Evolutionary conservation across 164 flowering plant species (phyloP), one percentile per base, ranked within the genome.

Genomic region (Vitis amurensis): DNA sequence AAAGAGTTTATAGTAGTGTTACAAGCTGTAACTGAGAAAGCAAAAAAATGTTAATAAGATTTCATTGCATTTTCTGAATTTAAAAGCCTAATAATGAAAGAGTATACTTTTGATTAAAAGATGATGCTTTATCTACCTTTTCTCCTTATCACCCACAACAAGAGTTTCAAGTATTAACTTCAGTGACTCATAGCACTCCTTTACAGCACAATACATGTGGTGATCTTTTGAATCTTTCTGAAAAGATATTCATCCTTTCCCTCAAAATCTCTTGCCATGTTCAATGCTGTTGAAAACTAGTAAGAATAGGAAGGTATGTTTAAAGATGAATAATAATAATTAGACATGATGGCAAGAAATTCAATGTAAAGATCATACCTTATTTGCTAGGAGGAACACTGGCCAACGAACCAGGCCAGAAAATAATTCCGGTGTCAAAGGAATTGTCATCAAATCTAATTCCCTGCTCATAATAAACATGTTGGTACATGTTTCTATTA

Each of bases 391-490:
- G 50, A 92, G 95, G 70, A 95, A 95, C 72, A 91, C 81, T 51
- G 99, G 99, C 96, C 99, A 95, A 51, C 76, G 85, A 68, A 92
- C 74, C 15, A 59, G 69, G 63, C 83, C 90, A 50, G 89, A 69
- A 67, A 81, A 67, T 66, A 84, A 64, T 64, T 89, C 92, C 49
- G 91, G 67, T 50, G 95, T 78, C 68, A 81, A 65, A 53, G 97
- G 97, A 56, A 95, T 88, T 30, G 77, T 86, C 97, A 95, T 90
- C 81, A 92, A 83, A 79, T 89, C 96, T 87, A 86, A 71, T 76
- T 95, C 99, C 83, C 99, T 94, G 87, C 68, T 37, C 17, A 68
- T 5, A 14, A 61, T 13, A 65, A 17, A 68, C 17, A 27, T n/a
- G 16, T 48, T 9, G 61, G 8, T 9, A 29, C 44, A 1, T 55